Percentiles rank a stretch among this genome's conserved stretches.
Evolutionary conservation across 176 grass and related monocot genomes (phyloP).

Genomic region (Elymus sibiricus): DNA sequence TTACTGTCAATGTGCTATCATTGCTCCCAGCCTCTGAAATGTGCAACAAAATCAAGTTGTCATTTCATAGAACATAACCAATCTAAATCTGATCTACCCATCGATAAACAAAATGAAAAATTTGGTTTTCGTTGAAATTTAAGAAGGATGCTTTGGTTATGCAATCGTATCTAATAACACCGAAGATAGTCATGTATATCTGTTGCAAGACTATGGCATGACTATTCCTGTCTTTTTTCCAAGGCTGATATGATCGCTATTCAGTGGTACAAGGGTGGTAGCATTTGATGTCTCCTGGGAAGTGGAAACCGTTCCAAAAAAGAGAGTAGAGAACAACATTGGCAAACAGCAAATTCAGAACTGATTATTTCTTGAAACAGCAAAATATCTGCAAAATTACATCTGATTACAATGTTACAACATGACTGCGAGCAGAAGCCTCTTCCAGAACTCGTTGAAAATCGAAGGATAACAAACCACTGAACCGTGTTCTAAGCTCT

Average conservation of each 20-base stretch:
- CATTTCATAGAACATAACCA: not conserved
- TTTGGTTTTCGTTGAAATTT: not conserved
- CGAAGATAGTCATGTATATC: not conserved
- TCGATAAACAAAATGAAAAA: not conserved
- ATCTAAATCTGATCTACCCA: not conserved
- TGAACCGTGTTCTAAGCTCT: slow-evolving; percentile 14
- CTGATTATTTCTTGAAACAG: slow-evolving; percentile 12
- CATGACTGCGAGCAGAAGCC: not conserved
- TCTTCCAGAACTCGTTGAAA: not conserved
- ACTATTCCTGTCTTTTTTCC: not conserved
- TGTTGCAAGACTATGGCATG: not conserved
- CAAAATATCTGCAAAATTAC: slow-evolving; percentile 26
- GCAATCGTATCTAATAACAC: not conserved
- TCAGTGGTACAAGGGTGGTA: not conserved
- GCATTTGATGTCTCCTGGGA: not conserved
- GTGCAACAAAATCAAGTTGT: not conserved
- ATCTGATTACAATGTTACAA: slow-evolving; percentile 35
- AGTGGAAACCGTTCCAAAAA: not conserved
- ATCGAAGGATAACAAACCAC: slow-evolving; percentile 20
- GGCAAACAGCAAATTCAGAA: not conserved
- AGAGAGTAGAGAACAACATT: not conserved
- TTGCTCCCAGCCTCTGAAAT: not conserved
- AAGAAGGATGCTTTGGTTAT: not conserved
- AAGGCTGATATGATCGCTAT: not conserved
- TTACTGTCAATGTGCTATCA: not conserved